Conservation (phyloP, 1,284 basidiomycete genomes). For the Clitocybe nebularis region DNA sequence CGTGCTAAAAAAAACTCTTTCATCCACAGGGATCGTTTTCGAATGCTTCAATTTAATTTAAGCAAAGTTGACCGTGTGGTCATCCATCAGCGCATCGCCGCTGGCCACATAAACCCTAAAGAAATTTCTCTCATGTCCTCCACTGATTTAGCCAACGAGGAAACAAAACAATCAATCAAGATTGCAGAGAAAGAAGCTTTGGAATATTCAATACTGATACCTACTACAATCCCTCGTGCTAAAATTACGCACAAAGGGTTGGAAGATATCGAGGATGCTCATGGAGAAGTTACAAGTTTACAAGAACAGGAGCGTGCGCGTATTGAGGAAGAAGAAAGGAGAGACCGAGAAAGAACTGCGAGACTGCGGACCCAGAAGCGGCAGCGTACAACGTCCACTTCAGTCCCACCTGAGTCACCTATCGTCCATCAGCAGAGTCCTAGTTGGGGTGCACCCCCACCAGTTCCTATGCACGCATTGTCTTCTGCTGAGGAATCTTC, state of each 20-base stretch:
- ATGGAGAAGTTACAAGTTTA: conserved; percentile 43
- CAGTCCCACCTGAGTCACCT: conserved; percentile 64
- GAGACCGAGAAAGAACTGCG: conserved; percentile 60
- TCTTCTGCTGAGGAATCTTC: conserved; percentile 23
- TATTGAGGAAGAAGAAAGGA: conserved; percentile 59
- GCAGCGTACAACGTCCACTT: conserved; percentile 45
- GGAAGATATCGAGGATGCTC: conserved; percentile 78
- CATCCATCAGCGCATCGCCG: conserved; percentile 73
- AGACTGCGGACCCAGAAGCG: conserved; percentile 45
- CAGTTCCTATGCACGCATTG: conserved; percentile 43
- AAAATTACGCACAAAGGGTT: conserved; percentile 89
- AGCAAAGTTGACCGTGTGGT: conserved; percentile 69
- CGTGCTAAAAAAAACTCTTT: conserved; percentile 13
- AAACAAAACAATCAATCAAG: conserved; percentile 75
- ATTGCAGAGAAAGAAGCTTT: conserved; percentile 76
- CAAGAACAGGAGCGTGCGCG: conserved; percentile 54
- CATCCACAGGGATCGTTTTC: conserved; percentile 74
- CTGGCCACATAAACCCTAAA: conserved; percentile 57
- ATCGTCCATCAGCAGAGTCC: conserved; percentile 38
- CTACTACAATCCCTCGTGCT: conserved; percentile 65
- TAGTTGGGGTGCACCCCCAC: conserved; percentile 57
- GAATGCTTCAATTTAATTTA: conserved; percentile 79
- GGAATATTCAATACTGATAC: conserved; percentile 78
- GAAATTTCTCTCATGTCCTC: conserved; percentile 80
- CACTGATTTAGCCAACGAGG: conserved; percentile 81